Evolutionary conservation across 2,329 filamentous ascomycete species (phyloP).

Genomic region (Fusarium beomiforme): DNA sequence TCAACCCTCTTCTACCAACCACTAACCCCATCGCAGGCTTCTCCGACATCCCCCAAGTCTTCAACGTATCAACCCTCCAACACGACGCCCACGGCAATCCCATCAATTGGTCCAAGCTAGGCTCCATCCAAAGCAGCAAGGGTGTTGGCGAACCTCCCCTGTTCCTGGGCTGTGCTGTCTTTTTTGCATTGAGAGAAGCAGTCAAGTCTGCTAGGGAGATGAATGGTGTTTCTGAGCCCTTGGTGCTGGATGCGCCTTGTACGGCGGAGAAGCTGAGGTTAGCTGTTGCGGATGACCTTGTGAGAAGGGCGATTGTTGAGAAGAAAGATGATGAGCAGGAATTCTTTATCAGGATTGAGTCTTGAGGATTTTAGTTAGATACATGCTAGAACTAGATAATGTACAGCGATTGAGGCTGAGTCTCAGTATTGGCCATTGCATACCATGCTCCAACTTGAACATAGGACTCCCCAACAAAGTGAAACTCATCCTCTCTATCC

Average conservation of each 20-base stretch:
- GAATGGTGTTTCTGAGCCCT: neutral
- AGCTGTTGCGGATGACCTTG: neutral
- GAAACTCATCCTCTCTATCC: neutral
- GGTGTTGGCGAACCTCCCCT: neutral
- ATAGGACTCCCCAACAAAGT: neutral
- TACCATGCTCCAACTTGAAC: neutral
- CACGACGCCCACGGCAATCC: neutral
- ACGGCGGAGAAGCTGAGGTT: neutral
- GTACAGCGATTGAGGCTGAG: neutral
- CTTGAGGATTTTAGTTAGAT: neutral
- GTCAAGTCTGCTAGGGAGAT: neutral
- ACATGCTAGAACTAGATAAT: neutral
- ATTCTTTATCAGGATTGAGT: neutral
- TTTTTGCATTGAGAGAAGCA: neutral
- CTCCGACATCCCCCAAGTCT: neutral
- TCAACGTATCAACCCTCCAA: neutral
- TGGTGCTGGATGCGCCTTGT: neutral
- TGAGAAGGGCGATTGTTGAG: neutral
- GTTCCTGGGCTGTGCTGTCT: neutral
- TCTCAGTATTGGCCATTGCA: fast-evolving
- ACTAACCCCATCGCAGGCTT: neutral
- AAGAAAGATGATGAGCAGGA: neutral
- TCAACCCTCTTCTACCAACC: neutral
- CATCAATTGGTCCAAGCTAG: neutral
- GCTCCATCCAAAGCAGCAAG: neutral